A percentile compares a stretch with the other conserved stretches of the same genome.
Evolutionary conservation across 2,329 filamentous ascomycete species (phyloP).

Genomic region (Sclerotiophoma versabilis): DNA sequence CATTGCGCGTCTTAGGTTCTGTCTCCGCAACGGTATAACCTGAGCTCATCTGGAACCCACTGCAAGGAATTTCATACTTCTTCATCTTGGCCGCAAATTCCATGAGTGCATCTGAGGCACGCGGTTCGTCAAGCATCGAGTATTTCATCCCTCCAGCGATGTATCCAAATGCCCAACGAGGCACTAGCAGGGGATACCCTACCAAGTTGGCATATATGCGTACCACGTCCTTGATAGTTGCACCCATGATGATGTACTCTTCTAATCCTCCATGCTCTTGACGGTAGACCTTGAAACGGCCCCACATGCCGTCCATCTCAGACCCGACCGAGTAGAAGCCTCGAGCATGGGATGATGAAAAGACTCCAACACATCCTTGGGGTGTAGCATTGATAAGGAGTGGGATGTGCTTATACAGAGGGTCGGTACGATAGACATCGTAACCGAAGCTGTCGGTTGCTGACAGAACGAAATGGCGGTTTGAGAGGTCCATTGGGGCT

Average conservation of each 20-base stretch:
- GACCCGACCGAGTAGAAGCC: conserved; percentile 72
- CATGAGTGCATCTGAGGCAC: conserved; percentile 64
- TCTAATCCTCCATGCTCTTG: conserved; percentile 76
- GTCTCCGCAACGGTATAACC: conserved; percentile 74
- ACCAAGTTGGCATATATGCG: conserved; percentile 71
- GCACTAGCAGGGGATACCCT: conserved; percentile 71
- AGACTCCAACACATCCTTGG: conserved; percentile 69
- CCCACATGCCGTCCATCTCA: conserved; percentile 79
- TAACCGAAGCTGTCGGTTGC: conserved; percentile 78
- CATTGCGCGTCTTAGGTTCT: conserved; percentile 73
- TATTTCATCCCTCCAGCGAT: conserved; percentile 72
- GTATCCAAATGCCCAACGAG: conserved; percentile 77
- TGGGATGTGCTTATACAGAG: conserved; percentile 78
- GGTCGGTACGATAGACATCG: conserved; percentile 73
- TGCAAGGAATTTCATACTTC: conserved; percentile 72
- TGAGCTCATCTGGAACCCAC: conserved; percentile 75
- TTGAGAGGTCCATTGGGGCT: conserved; percentile 75
- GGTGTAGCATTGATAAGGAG: conserved; percentile 73
- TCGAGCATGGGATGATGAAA: conserved; percentile 71
- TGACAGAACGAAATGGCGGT: conserved; percentile 69
- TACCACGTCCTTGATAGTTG: conserved; percentile 71
- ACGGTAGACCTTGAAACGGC: conserved; percentile 75
- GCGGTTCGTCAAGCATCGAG: conserved; percentile 63
- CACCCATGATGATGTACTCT: conserved; percentile 72
- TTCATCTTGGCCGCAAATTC: conserved; percentile 68